Evolutionary conservation across 495 filamentous ascomycete genomes (phyloP), one percentile per base, ranked within the genome.

Genomic region (Hyaloscypha hepaticicola): DNA sequence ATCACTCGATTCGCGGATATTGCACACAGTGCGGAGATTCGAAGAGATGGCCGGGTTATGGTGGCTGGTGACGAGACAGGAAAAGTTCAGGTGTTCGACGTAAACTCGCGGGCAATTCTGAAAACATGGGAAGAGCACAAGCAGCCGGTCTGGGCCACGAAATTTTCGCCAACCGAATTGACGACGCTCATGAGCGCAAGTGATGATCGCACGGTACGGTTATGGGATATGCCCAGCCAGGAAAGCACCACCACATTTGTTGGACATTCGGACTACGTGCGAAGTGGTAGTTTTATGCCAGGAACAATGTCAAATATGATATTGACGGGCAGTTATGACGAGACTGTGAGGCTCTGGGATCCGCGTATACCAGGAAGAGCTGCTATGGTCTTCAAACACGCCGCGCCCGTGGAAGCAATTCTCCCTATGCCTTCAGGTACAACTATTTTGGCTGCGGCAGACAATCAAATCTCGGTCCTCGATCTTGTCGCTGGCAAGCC

Each of bases 121-220:
- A 95, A 95, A 81, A 96, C 95, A 55, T 99, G 95, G 96, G 87
- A 87, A 66, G 87, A 94, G 51, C 95, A 99, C 76, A 93, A 94
- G 77, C 93, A 96, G 79, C 90, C 96, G 48, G 93, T 96, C 38
- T 96, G 95, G 89, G 85, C 88, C 25, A 91, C 90, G 50, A 90
- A 90, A 69, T 98, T 95, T 80, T 91, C 88, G 22, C 93, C 93
- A 8, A 86, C 85, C 56, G 91, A 95, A 33, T 82, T 96, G 31
- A 99, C 95, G 0, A 85, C 85, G 1, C 76, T 97, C 27, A 87
- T 97, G 83, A 92, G 88, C 56, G 85, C 86, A 27, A 89, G 88
- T 75, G 95, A 99, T 70, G 95, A 99, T 74, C 87, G 88, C 48
- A 97, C 92, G 0, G 92, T 99, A 7, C 81, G 94, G 49, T 74